phyloP scores from a whole-genome alignment of 306 rosid genomes.

The Vachellia pachyceras region DNA sequence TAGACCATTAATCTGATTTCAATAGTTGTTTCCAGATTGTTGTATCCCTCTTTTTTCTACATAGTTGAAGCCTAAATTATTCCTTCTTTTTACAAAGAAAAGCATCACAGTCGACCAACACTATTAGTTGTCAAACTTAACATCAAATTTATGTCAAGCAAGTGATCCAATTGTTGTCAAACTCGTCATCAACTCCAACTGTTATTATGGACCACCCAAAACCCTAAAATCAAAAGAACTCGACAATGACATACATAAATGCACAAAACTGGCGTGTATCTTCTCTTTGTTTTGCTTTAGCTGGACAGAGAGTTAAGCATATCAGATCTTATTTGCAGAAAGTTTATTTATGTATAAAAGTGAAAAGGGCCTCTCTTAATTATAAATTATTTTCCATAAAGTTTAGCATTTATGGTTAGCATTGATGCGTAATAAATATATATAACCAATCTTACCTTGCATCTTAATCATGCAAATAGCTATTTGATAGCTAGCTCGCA shows the following conservation, averaged over 20 bases:
- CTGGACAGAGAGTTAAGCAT: conserved; percentile 25
- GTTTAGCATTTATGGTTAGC: conserved; percentile 25
- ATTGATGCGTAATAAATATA: fast-evolving
- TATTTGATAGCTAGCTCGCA: not conserved
- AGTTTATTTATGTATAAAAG: conserved; percentile 6
- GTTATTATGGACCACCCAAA: not conserved
- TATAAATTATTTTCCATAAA: conserved; percentile 39
- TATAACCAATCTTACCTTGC: conserved; percentile 32
- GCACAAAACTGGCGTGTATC: conserved; percentile 36
- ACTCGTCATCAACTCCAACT: conserved; percentile 6
- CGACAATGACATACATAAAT: conserved; percentile 23
- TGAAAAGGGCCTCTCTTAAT: conserved; percentile 16
- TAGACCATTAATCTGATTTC: conserved; percentile 12
- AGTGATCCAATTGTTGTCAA: conserved; percentile 3
- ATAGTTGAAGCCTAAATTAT: not conserved
- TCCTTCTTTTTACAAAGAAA: not conserved
- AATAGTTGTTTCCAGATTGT: conserved; percentile 23
- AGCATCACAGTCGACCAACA: not conserved
- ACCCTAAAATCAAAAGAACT: not conserved
- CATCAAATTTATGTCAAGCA: not conserved
- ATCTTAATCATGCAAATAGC: not conserved
- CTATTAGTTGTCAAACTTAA: not conserved
- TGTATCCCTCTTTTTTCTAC: not conserved
- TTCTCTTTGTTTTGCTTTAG: conserved; percentile 36
- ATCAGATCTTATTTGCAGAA: conserved; percentile 32